Percentiles rank a stretch among this genome's conserved stretches.
Evolutionary conservation across 805 yeast species (phyloP).

Genomic region (Pichia membranifaciens): DNA sequence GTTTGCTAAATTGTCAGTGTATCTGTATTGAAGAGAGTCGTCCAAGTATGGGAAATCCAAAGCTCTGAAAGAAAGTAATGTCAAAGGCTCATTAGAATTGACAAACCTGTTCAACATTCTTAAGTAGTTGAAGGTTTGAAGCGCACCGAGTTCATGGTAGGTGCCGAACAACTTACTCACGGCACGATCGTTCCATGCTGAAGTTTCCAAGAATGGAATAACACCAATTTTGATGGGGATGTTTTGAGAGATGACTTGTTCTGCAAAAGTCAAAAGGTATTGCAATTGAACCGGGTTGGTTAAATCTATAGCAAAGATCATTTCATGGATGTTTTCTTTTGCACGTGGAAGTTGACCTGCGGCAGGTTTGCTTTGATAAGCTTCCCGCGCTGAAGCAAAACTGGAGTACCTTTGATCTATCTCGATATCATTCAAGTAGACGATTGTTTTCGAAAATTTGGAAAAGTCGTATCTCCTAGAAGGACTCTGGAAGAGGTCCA

Average conservation of each 20-base stretch:
- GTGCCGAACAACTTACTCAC: conserved; percentile 23
- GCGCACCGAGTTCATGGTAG: conserved; percentile 16
- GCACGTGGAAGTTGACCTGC: conserved; percentile 64
- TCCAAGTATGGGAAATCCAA: conserved; percentile 13
- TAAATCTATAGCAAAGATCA: conserved; percentile 63
- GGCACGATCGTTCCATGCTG: conserved; percentile 20
- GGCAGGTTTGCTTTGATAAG: conserved; percentile 38
- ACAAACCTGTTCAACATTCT: conserved; percentile 16
- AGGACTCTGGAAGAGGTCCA: conserved; percentile 10
- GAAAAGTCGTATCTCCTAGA: conserved; percentile 23
- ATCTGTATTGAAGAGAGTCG: conserved; percentile 10
- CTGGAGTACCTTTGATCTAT: conserved; percentile 47
- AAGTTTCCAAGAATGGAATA: conserved; percentile 48
- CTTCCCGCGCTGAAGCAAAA: conserved; percentile 39
- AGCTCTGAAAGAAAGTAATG: conserved; percentile 12
- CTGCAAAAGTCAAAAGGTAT: conserved; percentile 44
- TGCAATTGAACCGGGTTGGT: conserved; percentile 45
- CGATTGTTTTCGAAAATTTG: conserved; percentile 33
- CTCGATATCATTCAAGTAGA: conserved; percentile 76
- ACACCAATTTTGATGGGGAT: conserved; percentile 80
- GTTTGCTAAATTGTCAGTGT: conserved; percentile 19
- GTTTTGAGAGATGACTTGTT: conserved; percentile 45
- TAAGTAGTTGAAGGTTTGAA: conserved; percentile 22
- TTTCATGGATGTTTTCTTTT: conserved; percentile 67
- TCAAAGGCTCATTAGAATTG: conserved; percentile 10